These are phyloP conservation scores for Fusarium circinatum DNA, from an alignment of 2,329 filamentous ascomycete genomes.

Conservation along the genomic window DNA sequence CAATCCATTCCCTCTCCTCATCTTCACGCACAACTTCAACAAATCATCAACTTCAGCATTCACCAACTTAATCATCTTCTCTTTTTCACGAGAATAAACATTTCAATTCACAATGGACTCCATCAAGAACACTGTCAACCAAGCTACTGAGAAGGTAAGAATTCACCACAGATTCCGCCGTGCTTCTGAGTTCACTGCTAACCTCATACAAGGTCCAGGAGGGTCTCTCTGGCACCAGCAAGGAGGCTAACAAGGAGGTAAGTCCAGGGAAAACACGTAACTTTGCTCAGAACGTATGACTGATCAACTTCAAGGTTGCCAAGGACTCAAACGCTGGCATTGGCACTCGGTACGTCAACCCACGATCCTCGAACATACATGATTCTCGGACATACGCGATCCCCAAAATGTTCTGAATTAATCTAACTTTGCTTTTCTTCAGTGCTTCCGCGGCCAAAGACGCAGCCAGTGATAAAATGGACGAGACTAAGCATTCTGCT, in stretches of 20 bases:
- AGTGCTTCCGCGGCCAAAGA: neutral
- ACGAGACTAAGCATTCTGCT: neutral
- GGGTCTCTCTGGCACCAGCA: slow-evolving; percentile 64
- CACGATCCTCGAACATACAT: neutral
- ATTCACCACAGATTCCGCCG: too few relatives aligned
- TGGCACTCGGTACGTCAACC: neutral
- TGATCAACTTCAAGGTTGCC: neutral
- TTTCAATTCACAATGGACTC: slow-evolving; percentile 58
- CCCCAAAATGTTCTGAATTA: neutral
- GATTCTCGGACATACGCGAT: neutral
- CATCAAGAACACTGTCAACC: slow-evolving; percentile 70
- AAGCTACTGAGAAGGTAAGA: slow-evolving; percentile 15
- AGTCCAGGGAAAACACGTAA: neutral
- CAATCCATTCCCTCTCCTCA: neutral
- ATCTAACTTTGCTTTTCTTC: neutral
- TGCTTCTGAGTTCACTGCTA: neutral
- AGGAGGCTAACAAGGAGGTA: slow-evolving; percentile 74
- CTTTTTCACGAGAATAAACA: neutral
- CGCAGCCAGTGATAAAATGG: neutral
- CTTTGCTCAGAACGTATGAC: neutral
- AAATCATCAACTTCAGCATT: slow-evolving; percentile 3
- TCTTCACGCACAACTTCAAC: slow-evolving; percentile 21
- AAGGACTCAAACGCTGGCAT: neutral
- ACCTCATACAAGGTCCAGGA: slow-evolving; percentile 67
- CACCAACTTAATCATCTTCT: slow-evolving; percentile 18